Evolutionary conservation across 2,329 filamentous ascomycete species (phyloP), one percentile per base, ranked within the genome.

Genomic region (Cladophialophora psammophila): DNA sequence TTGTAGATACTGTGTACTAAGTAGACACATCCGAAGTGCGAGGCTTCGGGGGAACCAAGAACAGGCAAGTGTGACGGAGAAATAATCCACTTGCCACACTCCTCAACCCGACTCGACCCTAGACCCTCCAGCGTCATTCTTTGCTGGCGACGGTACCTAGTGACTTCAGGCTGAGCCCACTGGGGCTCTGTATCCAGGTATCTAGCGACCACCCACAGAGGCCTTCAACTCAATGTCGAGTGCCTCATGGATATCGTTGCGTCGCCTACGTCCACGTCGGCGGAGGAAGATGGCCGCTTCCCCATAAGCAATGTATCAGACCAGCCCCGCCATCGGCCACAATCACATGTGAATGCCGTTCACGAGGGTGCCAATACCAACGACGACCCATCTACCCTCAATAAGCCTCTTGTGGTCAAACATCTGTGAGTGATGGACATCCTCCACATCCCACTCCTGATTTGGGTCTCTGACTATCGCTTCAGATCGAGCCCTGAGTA

Each of bases 161-260:
- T 34, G 35, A 56, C 26, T 26, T 26, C 26, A 55, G 40, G 60
- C 54, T 65, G 54, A 40, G 59, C 53, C 58, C 53, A 7, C 40
- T 34, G 12, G 35, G 55, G 54, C 32, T 59, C 50, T 13, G 10
- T 26, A 42, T 61, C 32, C n/a, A 31, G 55, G 15, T 60, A 52
- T 45, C 34, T 26, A 9, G 98, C 91, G 68, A 90, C 89, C 94
- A 98, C 97, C 78, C 74, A 83, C 20, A 40, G 38, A 35, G 32
- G 78, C 72, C 59, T 31, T 36, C 35, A 58, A 52, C 38, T 68
- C 69, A 40, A 73, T 72, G 72, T 72, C 70, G 68, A 66, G 38
- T 50, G 48, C 69, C 64, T 60, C 66, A 73, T 73, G 72, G 72
- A 74, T 55, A 67, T 72, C 54, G 71, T 72, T 60, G 67, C 70